Percentiles rank a stretch among this genome's conserved stretches.
Evolutionary conservation across 2,329 filamentous ascomycete genomes (phyloP).

Genomic region (Xylaria sp.): DNA sequence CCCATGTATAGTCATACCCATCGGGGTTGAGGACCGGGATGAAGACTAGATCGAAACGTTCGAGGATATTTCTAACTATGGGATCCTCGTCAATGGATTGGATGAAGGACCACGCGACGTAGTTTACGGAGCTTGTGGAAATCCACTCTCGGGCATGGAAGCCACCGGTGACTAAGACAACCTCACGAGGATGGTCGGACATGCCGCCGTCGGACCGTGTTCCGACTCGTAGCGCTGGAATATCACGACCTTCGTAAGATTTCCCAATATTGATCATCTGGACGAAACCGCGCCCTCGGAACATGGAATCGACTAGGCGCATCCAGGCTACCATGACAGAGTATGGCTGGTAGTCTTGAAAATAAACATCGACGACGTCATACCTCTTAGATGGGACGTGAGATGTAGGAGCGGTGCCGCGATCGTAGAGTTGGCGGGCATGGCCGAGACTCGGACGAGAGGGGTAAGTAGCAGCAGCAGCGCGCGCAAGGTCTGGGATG

Average conservation of each 20-base stretch:
- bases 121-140: slow-evolving; percentile 88
- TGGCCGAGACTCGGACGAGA: slow-evolving; percentile 46
- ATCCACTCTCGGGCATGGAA: slow-evolving; percentile 98
- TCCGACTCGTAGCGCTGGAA: slow-evolving; percentile 83
- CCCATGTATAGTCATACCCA: slow-evolving; percentile 94
- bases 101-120: slow-evolving; percentile 88
- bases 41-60: slow-evolving; percentile 88
- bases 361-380: slow-evolving; percentile 80
- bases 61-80: slow-evolving; percentile 79
- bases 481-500: slow-evolving; percentile 82
- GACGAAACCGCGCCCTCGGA: slow-evolving; percentile 75
- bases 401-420: slow-evolving; percentile 49
- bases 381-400: slow-evolving; percentile 44
- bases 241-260: slow-evolving; percentile 89
- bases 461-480: slow-evolving; percentile 81
- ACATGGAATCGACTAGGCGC: slow-evolving; percentile 88
- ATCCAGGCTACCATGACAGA: slow-evolving; percentile 90
- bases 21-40: slow-evolving; percentile 92
- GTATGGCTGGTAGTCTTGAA: slow-evolving; percentile 90
- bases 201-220: slow-evolving; percentile 48
- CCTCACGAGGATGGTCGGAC: slow-evolving; percentile 71
- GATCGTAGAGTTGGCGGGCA: slow-evolving; percentile 34
- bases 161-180: slow-evolving; percentile 84
- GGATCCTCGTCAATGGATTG: slow-evolving; percentile 80
- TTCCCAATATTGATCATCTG: slow-evolving; percentile 79